Conservation (phyloP, 2,329 filamentous ascomycete genomes). For the Stemphylium vesicarium region DNA sequence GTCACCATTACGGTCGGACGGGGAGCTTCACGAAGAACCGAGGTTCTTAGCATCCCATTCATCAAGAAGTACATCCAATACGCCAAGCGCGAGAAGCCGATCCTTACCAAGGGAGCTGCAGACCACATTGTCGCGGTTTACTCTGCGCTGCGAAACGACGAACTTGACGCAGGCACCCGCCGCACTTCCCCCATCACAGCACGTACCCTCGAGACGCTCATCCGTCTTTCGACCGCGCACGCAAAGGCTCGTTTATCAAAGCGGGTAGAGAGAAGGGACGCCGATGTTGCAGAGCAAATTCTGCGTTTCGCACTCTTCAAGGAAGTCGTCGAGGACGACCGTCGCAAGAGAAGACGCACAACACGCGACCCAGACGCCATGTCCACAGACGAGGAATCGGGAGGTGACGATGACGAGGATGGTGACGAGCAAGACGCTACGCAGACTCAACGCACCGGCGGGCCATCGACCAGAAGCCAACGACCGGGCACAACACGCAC, state of each 20-base stretch:
- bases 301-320: slow-evolving; percentile 96
- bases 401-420: slow-evolving; percentile 66
- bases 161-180: slow-evolving; percentile 91
- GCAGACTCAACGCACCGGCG: slow-evolving; percentile 48
- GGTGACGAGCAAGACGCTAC: slow-evolving; percentile 52
- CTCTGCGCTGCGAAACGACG: slow-evolving; percentile 91
- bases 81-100: slow-evolving; percentile 88
- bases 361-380: slow-evolving; percentile 63
- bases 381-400: slow-evolving; percentile 64
- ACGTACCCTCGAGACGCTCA: slow-evolving; percentile 96
- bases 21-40: slow-evolving; percentile 75
- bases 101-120: slow-evolving; percentile 87
- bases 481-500: slow-evolving; percentile 37
- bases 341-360: slow-evolving; percentile 82
- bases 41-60: slow-evolving; percentile 94
- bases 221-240: slow-evolving; percentile 94
- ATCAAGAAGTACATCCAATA: slow-evolving; percentile 99
- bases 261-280: slow-evolving; percentile 88
- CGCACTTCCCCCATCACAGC: slow-evolving; percentile 95
- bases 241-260: slow-evolving; percentile 90
- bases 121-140: slow-evolving; percentile 92
- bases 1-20: slow-evolving; percentile 78
- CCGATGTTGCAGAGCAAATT: slow-evolving; percentile 84
- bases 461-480: slow-evolving; percentile 44
- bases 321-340: slow-evolving; percentile 80